phyloP scores from a whole-genome alignment of 23 red algal species.

The Gracilaria domingensis region DNA sequence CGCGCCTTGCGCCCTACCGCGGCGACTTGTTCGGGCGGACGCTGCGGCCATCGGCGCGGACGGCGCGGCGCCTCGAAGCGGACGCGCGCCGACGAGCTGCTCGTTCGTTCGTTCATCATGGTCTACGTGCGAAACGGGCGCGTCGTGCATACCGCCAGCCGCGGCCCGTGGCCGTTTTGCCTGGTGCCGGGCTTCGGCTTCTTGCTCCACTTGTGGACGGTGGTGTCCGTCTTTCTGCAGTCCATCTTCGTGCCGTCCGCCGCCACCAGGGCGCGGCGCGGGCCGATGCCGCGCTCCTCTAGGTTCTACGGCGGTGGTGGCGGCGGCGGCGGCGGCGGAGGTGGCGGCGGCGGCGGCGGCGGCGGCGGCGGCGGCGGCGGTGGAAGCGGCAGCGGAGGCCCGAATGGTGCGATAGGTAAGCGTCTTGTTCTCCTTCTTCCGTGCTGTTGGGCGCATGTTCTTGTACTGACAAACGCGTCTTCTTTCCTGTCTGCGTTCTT shows the following conservation, averaged over 20 bases:
- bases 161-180: conserved; percentile 72
- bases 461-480: not conserved
- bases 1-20: not conserved
- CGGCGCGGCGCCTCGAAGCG: no score
- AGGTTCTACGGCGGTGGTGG: conserved; percentile 62
- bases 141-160: conserved; percentile 45
- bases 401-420: conserved; percentile 26
- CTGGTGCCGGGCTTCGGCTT: conserved; percentile 66
- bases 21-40: not conserved
- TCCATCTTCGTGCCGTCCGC: conserved; percentile 60
- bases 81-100: no score
- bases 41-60: no score
- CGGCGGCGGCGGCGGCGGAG: conserved; percentile 72
- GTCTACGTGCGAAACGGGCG: conserved; percentile 64
- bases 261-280: not conserved
- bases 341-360: conserved; percentile 60
- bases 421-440: not conserved
- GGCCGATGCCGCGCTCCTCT: conserved; percentile 24
- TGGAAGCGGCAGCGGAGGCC: conserved; percentile 24
- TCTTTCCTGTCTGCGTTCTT: not conserved
- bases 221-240: conserved; percentile 45
- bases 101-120: conserved; percentile 34
- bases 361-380: conserved; percentile 50
- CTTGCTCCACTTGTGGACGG: conserved; percentile 29
- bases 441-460: not conserved